Evolutionary conservation across 441 rosid species (phyloP).

Genomic region (Populus hybrid): DNA sequence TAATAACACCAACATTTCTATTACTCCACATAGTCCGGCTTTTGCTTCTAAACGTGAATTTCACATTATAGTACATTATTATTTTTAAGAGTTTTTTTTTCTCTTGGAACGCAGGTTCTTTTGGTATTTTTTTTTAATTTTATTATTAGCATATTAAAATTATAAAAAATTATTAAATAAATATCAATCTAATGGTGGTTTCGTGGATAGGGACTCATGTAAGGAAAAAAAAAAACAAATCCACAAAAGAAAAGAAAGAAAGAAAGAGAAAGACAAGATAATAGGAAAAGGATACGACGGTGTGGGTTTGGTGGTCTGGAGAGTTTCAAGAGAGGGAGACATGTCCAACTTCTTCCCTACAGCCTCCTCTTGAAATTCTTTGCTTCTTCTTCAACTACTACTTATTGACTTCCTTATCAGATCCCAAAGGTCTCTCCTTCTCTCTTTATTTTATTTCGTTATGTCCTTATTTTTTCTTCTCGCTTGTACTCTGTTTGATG

Average conservation of each 20-base stretch:
- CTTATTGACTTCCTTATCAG: background rate
- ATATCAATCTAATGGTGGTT: background rate
- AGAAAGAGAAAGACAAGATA: background rate
- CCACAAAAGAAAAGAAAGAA: background rate
- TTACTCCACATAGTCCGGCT: too few species aligned
- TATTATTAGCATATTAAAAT: too few species aligned
- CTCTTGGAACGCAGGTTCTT: too few species aligned
- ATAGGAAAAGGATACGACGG: background rate
- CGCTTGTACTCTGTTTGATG: background rate
- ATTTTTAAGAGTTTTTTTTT: too few species aligned
- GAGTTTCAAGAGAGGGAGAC: conserved; percentile 38
- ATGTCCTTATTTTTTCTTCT: background rate
- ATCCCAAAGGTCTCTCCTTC: conserved; percentile 11
- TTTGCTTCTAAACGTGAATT: background rate
- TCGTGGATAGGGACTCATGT: background rate
- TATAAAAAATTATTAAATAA: too few species aligned
- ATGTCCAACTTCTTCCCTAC: conserved; percentile 23
- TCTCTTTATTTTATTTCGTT: background rate
- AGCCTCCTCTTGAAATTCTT: background rate
- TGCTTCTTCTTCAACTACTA: background rate
- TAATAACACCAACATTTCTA: too few species aligned
- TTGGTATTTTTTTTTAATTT: background rate
- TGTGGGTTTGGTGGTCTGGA: conserved; percentile 1
- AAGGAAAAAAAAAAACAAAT: background rate
- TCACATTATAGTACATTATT: background rate